Evolutionary conservation across 345 rosid species (phyloP).

Genomic region (Arabidopsis suecica): DNA sequence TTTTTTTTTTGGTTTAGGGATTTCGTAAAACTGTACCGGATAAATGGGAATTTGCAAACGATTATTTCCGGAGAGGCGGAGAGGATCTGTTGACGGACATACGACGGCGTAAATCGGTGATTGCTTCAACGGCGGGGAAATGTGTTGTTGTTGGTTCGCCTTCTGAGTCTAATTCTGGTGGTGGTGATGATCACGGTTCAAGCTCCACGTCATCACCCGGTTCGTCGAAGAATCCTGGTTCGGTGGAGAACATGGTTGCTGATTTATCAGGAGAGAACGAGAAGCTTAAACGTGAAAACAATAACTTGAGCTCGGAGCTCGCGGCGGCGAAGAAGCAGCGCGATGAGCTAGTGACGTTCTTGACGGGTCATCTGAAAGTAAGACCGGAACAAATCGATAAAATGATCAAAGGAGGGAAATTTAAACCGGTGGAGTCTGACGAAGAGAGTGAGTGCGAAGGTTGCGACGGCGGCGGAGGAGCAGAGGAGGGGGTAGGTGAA

Average conservation of each 20-base stretch:
- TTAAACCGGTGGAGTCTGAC: constrained; percentile 5
- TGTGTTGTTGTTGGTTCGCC: constrained; percentile 37
- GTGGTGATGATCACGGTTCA: constrained; percentile 75
- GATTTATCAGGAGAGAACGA: constrained; percentile 84
- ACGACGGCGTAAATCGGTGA: constrained; percentile 64
- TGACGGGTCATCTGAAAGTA: constrained; percentile 66
- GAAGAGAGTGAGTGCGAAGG: constrained; percentile 27
- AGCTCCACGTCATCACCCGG: constrained; percentile 80
- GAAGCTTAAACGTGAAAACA: constrained; percentile 78
- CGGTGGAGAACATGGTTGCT: constrained; percentile 62
- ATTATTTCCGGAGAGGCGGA: constrained; percentile 63
- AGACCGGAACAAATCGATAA: constrained; percentile 70
- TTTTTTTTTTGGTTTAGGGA: constrained; percentile 50
- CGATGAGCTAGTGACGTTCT: constrained; percentile 69
- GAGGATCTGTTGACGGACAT: constrained; percentile 60
- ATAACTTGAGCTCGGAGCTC: constrained; percentile 69
- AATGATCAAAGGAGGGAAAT: constrained; percentile 61
- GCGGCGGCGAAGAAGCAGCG: constrained; percentile 80
- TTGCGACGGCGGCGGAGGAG: constrained; percentile 15
- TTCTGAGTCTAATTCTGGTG: constrained; percentile 60
- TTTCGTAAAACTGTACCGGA: constrained; percentile 79
- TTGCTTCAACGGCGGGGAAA: constrained; percentile 42
- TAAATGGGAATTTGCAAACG: constrained; percentile 89
- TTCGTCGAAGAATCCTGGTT: constrained; percentile 74
- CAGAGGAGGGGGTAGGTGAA: constrained; percentile 46